phyloP scores from a whole-genome alignment of 768 basidiomycete species.

The Phlebiopsis flavidoalba region DNA sequence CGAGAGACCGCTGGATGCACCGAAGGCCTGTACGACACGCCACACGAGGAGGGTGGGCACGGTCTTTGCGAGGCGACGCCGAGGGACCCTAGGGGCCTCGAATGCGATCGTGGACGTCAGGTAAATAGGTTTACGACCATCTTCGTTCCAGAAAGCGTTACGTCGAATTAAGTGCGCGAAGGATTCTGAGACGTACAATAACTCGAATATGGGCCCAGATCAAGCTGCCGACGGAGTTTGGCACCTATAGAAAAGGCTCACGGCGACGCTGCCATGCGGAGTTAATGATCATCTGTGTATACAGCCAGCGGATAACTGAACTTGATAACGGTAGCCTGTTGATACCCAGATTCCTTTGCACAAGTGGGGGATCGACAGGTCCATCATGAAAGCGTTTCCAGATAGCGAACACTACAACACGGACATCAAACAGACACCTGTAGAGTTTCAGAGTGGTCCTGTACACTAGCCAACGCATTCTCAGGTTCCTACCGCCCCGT shows the following conservation, averaged over 20 bases:
- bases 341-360: slow-evolving; percentile 57
- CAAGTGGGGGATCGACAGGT: slow-evolving; percentile 73
- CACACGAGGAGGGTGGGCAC: slow-evolving; percentile 49
- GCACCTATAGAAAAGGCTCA: slow-evolving; percentile 47
- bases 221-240: slow-evolving; percentile 40
- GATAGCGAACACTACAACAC: slow-evolving; percentile 61
- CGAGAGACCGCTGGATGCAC: slow-evolving; percentile 51
- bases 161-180: no score
- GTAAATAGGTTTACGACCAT: slow-evolving; percentile 62
- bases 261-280: slow-evolving; percentile 34
- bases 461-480: no score
- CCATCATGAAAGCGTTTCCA: slow-evolving; percentile 67
- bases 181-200: slow-evolving; percentile 34
- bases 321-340: slow-evolving; percentile 55
- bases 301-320: slow-evolving; percentile 18
- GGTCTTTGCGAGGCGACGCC: slow-evolving; percentile 48
- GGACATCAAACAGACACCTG: neutral
- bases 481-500: no score
- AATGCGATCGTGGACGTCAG: slow-evolving; percentile 55
- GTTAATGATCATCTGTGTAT: slow-evolving; percentile 2
- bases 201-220: slow-evolving; percentile 48
- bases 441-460: no score
- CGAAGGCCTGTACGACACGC: slow-evolving; percentile 63
- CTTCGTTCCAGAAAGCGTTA: slow-evolving; percentile 27
- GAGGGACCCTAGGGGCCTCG: slow-evolving; percentile 50